Conservation (phyloP, 1,139 yeast species). For the Suhomyces wounanorum region DNA sequence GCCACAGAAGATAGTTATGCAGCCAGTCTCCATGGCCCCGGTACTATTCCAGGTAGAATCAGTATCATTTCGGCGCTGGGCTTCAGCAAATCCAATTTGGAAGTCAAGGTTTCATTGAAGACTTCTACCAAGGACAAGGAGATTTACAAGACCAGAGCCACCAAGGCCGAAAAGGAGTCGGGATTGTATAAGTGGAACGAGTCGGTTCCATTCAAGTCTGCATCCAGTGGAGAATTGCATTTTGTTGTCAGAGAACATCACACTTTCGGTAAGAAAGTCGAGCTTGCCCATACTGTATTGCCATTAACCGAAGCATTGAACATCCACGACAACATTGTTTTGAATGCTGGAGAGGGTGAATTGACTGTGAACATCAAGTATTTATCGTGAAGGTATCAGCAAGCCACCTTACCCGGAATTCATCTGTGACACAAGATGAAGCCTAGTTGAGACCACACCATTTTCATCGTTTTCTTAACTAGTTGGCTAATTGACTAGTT, state of each 20-base stretch:
- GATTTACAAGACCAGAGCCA: slow-evolving; percentile 63
- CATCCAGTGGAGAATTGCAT: slow-evolving; percentile 57
- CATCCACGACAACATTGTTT: slow-evolving; percentile 32
- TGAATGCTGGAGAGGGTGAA: slow-evolving; percentile 33
- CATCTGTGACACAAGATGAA: too few relatives aligned
- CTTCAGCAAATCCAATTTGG: slow-evolving; percentile 34
- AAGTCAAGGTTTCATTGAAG: slow-evolving; percentile 54
- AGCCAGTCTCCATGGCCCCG: slow-evolving; percentile 32
- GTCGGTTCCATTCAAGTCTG: slow-evolving; percentile 64
- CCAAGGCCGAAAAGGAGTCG: slow-evolving; percentile 49
- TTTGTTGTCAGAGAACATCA: slow-evolving; percentile 69
- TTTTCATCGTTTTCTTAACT: not conserved
- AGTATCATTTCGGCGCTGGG: slow-evolving; percentile 49
- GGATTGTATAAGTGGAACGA: slow-evolving; percentile 63
- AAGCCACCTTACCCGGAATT: not conserved
- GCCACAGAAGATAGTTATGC: slow-evolving; percentile 39
- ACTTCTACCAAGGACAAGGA: slow-evolving; percentile 57
- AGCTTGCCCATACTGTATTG: slow-evolving; percentile 57
- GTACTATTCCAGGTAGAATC: slow-evolving; percentile 55
- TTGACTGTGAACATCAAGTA: slow-evolving; percentile 36
- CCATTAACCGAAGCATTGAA: slow-evolving; percentile 39
- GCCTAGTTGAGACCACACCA: too few relatives aligned
- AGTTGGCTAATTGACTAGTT: not conserved
- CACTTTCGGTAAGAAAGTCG: slow-evolving; percentile 69
- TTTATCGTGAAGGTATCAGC: slow-evolving; percentile 7